Evolutionary conservation across 139 green algal genomes (phyloP), one percentile per base, ranked within the genome.

Genomic region (Chlamydomonas incerta): DNA sequence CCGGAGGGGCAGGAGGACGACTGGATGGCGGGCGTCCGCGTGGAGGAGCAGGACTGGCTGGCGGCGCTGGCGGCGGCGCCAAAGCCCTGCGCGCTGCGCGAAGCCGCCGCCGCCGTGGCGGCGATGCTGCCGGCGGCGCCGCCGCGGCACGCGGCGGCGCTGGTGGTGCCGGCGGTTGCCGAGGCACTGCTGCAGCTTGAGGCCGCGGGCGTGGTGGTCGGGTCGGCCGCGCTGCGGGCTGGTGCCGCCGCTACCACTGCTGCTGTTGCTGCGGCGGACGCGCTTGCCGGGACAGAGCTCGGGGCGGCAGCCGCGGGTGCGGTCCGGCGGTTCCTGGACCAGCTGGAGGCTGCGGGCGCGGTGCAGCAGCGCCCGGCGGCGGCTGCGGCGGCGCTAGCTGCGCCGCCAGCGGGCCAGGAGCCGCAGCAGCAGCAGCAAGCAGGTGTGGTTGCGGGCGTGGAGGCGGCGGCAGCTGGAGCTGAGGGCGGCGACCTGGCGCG

Each of bases 21-120:
- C 14, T 77, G 65, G 83, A 23, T 83, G 47, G 41, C 23, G 6
- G 63, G n/a, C 10, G 47, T 83, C 33, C 34, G 14, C 5, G 83
- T 83, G 83, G 34, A 24, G 72, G 73, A 62, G 35, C 35, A 13
- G 60, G 46, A 65, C 83, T 96, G 93, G 93, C 13, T 26, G 28
- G 72, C 81, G n/a, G 94, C 94, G 13, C 83, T 96, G 62, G 82
- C 85, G 21, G 52, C 71, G 6, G 91, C 89, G 23, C 89, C 93
- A 6, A 79, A 86, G 28, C 93, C 94, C 11, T 94, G 91, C 80
- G 90, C 87, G 57, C 87, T 86, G 8, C 87, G 93, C 26, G 72
- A 91, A 18, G 86, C 80, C 20, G 24, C 81, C 31, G 89, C 86
- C 0, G 82, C 80, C 0, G 76, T 71, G 6, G 41, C 29, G 28